Conservation (phyloP, 2,329 filamentous ascomycete species). For the Venturia pyrina region DNA sequence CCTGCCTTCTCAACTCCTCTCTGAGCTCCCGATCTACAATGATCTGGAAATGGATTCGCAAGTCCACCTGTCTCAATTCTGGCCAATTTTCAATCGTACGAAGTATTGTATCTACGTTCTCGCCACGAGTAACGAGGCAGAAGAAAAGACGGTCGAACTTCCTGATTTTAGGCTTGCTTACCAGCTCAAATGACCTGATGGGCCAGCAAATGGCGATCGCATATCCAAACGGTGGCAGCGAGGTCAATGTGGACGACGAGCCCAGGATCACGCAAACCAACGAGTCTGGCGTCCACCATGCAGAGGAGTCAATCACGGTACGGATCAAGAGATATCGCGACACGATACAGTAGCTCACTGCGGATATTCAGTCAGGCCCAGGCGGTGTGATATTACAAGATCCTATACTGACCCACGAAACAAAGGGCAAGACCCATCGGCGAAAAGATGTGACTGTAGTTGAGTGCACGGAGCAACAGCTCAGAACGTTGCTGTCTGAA, state of each 20-base stretch:
- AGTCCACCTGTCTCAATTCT: neutral
- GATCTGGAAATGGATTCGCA: neutral
- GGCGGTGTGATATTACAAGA: neutral
- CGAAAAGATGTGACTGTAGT: neutral
- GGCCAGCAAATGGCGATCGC: constrained; percentile 2
- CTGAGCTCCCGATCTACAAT: neutral
- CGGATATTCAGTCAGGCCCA: neutral
- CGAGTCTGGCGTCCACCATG: neutral
- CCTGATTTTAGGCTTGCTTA: neutral
- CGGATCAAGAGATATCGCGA: neutral
- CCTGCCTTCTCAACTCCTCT: neutral
- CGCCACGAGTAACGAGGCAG: neutral
- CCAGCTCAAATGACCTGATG: neutral
- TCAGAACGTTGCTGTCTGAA: too few relatives aligned
- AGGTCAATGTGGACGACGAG: neutral
- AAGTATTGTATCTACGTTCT: neutral
- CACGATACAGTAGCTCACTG: neutral
- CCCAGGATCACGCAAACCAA: neutral
- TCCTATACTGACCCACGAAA: neutral
- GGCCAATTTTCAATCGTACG: neutral
- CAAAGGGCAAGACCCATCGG: neutral
- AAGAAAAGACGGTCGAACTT: neutral
- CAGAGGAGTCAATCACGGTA: neutral
- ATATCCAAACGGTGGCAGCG: neutral
- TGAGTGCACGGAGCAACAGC: neutral